These are phyloP conservation scores for Coprinellus micaceus DNA, from an alignment of 768 basidiomycete genomes.

Conservation along the genomic window DNA sequence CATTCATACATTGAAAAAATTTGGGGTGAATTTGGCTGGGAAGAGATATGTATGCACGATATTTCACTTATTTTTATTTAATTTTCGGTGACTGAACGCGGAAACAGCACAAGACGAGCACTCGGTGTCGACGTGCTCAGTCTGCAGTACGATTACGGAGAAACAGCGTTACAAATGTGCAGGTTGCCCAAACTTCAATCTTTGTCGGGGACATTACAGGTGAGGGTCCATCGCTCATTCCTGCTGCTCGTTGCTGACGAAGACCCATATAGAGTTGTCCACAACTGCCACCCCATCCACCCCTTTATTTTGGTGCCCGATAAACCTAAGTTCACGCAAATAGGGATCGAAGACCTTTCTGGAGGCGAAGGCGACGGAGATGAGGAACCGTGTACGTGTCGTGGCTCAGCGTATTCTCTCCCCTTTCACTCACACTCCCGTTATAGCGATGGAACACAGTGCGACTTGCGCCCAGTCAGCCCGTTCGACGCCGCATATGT, in stretches of 20 bases:
- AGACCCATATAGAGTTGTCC: constrained; percentile 61
- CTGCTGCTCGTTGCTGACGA: no score
- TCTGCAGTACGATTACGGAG: constrained; percentile 62
- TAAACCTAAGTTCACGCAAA: constrained; percentile 37
- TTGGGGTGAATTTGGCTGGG: constrained; percentile 84
- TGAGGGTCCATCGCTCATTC: constrained; percentile 22
- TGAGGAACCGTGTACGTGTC: constrained; percentile 61
- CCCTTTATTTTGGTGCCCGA: constrained; percentile 83
- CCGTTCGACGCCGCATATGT: background rate
- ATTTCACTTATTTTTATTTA: background rate
- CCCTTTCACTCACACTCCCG: constrained; percentile 3
- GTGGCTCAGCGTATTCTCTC: no score
- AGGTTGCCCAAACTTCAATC: constrained; percentile 71
- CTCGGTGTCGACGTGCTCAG: constrained; percentile 66
- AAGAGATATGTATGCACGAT: constrained; percentile 71
- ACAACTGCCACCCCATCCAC: constrained; percentile 88
- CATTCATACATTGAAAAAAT: constrained; percentile 86
- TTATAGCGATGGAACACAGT: constrained; percentile 67
- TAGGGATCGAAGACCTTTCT: constrained; percentile 36
- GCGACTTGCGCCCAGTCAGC: constrained; percentile 86
- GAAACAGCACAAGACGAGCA: constrained; percentile 63
- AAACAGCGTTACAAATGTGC: constrained; percentile 80
- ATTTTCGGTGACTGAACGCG: constrained; percentile 4
- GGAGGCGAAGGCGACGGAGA: constrained; percentile 34
- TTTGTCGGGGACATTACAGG: constrained; percentile 86